Evolutionary conservation across 2,329 filamentous ascomycete genomes (phyloP), one percentile per base, ranked within the genome.

Genomic region (Trichoderma oligosporum): DNA sequence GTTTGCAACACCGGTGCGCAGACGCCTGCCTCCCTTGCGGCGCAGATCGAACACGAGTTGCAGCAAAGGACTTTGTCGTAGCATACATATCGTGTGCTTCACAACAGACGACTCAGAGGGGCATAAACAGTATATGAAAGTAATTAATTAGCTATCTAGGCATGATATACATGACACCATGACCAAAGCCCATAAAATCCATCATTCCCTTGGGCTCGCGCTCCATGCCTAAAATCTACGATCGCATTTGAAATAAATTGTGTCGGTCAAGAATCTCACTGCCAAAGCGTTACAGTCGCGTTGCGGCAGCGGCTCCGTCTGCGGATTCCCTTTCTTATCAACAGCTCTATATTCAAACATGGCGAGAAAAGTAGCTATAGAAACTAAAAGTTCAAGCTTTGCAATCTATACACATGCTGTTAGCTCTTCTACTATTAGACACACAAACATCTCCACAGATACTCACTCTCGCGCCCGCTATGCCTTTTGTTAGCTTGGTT

Each of bases 341-440:
- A 65, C 63, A 3, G 79, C 68, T 8, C 70, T 62, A 56, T 76
- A 77, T 56, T 81, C 75, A 55, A 81, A 82, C 39, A 71, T 72
- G 3, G 78, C 74, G 14, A 79, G 55, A 56, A 81, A 80, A 45
- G 76, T 74, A 1, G 77, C 78, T 0, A 72, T 74, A 27, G 81
- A 77, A 58, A 82, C 66, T 49, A 73, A 76, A 56, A 76, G 74
- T 64, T 82, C 79, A 1, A 83, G 67, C 61, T 82, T 82, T 1
- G 80, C 80, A 64, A 82, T 81, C 64, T 72, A 59, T 11, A 6
- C 12, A 12, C 8, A 4, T 45, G 64, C 49, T 24, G 64, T 52
- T 24, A 64, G 65, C 46, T 61, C 44, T 18, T 64, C 35, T 2
- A 46, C 42, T 56, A 4, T n/a, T n/a, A n/a, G n/a, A n/a, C 12